Evolutionary conservation across 805 yeast species (phyloP).

Genomic region (Ogataea methylovora): DNA sequence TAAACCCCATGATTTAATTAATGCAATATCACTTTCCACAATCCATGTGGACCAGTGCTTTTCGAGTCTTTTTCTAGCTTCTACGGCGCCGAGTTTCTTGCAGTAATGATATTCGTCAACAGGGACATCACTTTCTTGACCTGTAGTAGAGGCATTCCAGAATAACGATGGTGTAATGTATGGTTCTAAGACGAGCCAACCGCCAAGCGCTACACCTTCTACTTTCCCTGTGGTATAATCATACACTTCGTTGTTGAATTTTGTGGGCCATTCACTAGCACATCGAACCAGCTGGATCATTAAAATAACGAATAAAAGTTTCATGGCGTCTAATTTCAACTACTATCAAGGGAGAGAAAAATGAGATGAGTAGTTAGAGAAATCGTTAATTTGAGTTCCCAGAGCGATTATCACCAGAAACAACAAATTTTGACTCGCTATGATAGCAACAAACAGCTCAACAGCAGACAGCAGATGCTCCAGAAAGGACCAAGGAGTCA

Average conservation of each 20-base stretch:
- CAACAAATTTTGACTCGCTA: too few species aligned
- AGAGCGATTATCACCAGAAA: too few species aligned
- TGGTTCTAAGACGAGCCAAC: conserved; percentile 87
- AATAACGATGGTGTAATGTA: conserved; percentile 78
- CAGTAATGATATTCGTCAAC: conserved; percentile 78
- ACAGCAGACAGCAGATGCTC: too few species aligned
- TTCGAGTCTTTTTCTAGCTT: conserved; percentile 43
- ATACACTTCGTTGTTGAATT: conserved; percentile 1
- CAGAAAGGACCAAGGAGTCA: too few species aligned
- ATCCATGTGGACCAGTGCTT: conserved; percentile 77
- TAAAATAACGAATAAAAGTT: too few species aligned
- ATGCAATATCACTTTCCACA: conserved; percentile 61
- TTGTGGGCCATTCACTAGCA: background rate
- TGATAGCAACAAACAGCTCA: too few species aligned
- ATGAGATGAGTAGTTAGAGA: too few species aligned
- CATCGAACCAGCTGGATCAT: background rate
- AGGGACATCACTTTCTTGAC: conserved; percentile 41
- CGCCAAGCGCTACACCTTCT: conserved; percentile 69
- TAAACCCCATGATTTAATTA: conserved; percentile 56
- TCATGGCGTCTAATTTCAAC: too few species aligned
- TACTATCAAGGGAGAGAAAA: too few species aligned
- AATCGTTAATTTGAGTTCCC: too few species aligned
- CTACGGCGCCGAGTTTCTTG: conserved; percentile 49
- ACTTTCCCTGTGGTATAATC: conserved; percentile 20
- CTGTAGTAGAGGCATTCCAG: conserved; percentile 29